phyloP scores from a whole-genome alignment of 441 rosid genomes.

The Geranium incanum region DNA sequence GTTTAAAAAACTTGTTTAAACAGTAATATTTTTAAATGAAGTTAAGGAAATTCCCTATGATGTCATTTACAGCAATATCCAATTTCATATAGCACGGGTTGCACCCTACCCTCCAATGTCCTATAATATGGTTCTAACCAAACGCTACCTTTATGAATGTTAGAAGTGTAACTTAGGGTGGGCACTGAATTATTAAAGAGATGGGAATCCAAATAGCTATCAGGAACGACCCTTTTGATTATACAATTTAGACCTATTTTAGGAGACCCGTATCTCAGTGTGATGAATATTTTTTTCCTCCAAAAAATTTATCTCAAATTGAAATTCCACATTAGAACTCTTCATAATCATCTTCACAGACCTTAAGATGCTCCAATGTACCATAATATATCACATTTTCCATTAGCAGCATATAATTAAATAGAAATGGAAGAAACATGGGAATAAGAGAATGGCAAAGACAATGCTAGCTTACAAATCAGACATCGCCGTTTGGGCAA shows the following conservation, averaged over 20 bases:
- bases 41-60: not conserved
- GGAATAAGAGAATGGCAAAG: not conserved
- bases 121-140: too few species aligned
- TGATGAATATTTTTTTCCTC: not conserved
- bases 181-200: too few species aligned
- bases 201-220: not conserved
- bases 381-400: too few species aligned
- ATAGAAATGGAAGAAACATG: too few species aligned
- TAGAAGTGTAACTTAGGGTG: not conserved
- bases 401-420: too few species aligned
- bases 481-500: not conserved
- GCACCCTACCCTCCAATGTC: not conserved
- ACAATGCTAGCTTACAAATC: not conserved
- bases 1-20: not conserved
- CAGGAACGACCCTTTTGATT: not conserved
- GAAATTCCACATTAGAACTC: not conserved
- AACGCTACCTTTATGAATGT: not conserved
- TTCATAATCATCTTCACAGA: not conserved
- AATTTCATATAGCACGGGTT: not conserved
- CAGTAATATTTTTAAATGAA: too few species aligned
- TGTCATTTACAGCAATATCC: not conserved
- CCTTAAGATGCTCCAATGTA: slow-evolving; percentile 1
- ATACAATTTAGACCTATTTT: not conserved
- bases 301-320: not conserved
- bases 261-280: not conserved